These are phyloP conservation scores for Cavenderia fasciculata DNA, from an alignment of 78 protist species.

Conservation along the genomic window DNA sequence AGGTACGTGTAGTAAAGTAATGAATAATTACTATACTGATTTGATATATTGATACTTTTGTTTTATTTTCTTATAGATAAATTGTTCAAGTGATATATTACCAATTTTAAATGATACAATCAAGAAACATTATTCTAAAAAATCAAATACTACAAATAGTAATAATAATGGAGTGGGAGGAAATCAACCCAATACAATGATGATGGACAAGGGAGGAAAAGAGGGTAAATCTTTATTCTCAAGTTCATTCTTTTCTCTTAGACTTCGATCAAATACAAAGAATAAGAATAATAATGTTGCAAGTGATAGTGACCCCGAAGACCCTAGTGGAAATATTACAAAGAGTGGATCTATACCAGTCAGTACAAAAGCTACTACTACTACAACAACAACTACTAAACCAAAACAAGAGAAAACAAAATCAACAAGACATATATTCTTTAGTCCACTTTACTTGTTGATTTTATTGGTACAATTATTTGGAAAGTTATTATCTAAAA, in stretches of 20 bases:
- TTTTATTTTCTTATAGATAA: background rate
- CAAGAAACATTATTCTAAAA: slow-evolving; percentile 15
- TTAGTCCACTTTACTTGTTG: slow-evolving; percentile 19
- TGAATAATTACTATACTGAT: too few species aligned
- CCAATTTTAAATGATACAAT: slow-evolving; percentile 34
- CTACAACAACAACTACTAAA: background rate
- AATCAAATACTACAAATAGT: background rate
- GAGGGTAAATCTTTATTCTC: background rate
- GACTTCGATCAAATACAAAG: too few species aligned
- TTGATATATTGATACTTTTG: too few species aligned
- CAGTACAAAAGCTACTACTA: background rate
- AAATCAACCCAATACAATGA: background rate
- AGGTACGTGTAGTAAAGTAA: background rate
- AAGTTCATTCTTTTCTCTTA: background rate
- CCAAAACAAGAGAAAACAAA: background rate
- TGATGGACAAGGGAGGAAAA: too few species aligned
- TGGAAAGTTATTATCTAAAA: background rate
- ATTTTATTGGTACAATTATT: slow-evolving; percentile 3
- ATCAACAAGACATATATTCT: too few species aligned
- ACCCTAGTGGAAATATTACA: too few species aligned
- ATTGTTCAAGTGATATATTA: slow-evolving; percentile 54
- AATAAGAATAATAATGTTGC: too few species aligned
- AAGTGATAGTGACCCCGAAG: background rate
- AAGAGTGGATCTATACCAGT: too few species aligned
- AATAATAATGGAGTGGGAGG: background rate